Percentiles rank a stretch among this genome's conserved stretches.
phyloP scores from a whole-genome alignment of 305 asterid species.

The Striga hermonthica region DNA sequence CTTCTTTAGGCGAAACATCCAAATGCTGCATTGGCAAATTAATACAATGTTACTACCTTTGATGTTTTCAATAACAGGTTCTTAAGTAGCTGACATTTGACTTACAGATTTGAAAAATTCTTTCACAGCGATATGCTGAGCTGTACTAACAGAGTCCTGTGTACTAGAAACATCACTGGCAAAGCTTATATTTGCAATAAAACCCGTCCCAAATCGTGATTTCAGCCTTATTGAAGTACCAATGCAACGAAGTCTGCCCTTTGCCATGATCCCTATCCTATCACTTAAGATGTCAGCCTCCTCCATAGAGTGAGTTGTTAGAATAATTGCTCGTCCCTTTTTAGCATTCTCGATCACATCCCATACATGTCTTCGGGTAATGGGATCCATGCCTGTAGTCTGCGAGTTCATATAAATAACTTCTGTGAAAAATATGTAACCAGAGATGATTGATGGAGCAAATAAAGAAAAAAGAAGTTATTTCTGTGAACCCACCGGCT shows the following conservation, averaged over 20 bases:
- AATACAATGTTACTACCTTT: conserved; percentile 9
- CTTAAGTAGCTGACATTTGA: conserved; percentile 26
- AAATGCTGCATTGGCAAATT: conserved; percentile 48
- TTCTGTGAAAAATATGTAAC: conserved; percentile 16
- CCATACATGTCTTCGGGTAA: conserved; percentile 90
- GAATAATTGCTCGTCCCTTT: conserved; percentile 82
- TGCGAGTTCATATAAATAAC: conserved; percentile 34
- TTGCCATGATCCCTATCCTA: conserved; percentile 94
- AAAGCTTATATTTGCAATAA: conserved; percentile 69
- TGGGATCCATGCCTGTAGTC: conserved; percentile 99
- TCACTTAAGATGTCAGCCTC: conserved; percentile 97
- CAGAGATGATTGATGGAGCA: conserved; percentile 14
- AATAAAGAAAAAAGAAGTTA: not conserved
- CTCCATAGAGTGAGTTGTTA: conserved; percentile 96
- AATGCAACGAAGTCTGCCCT: conserved; percentile 94
- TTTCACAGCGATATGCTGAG: conserved; percentile 61
- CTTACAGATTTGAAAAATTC: conserved; percentile 71
- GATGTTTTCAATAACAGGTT: not conserved
- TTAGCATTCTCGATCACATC: conserved; percentile 88
- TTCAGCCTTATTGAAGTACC: conserved; percentile 90
- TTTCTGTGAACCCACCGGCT: conserved; percentile 61
- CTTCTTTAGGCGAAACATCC: conserved; percentile 71
- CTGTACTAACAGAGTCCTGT: conserved; percentile 38
- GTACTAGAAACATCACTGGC: conserved; percentile 41
- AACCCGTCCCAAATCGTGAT: conserved; percentile 82